Conservation (phyloP, 768 basidiomycete genomes). For the Nidula microcarpa region DNA sequence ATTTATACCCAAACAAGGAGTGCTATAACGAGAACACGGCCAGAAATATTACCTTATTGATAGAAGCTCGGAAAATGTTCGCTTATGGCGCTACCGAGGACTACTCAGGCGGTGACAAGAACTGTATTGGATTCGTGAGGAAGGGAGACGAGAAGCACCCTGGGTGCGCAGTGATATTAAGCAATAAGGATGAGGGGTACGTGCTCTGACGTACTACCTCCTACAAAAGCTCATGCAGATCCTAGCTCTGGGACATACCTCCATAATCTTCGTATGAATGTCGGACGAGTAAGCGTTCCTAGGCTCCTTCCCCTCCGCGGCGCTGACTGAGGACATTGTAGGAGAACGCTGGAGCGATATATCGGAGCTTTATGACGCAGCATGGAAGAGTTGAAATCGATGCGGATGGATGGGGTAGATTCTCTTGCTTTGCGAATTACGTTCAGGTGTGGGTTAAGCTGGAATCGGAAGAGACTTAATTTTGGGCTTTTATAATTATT, state of each 20-base stretch:
- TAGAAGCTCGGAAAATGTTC: conserved; percentile 58
- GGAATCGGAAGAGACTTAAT: conserved; percentile 6
- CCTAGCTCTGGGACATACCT: conserved; percentile 25
- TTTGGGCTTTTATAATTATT: not conserved
- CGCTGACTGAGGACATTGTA: conserved; percentile 9
- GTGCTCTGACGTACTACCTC: conserved; percentile 6
- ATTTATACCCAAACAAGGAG: conserved; percentile 70
- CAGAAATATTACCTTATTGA: conserved; percentile 47
- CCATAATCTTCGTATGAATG: conserved; percentile 61
- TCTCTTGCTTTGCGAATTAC: conserved; percentile 51
- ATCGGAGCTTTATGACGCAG: conserved; percentile 44
- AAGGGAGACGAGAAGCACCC: conserved; percentile 48
- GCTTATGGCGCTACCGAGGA: conserved; percentile 66
- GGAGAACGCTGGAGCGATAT: conserved; percentile 36
- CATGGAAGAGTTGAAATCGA: conserved; percentile 43
- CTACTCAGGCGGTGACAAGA: conserved; percentile 47
- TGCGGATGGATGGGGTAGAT: conserved; percentile 60
- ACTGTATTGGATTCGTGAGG: conserved; percentile 78
- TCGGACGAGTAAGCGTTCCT: conserved; percentile 49
- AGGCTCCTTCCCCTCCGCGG: not conserved
- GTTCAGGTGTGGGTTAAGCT: conserved; percentile 59
- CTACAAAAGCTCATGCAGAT: not conserved
- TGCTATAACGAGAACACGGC: conserved; percentile 57
- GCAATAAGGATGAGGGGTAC: conserved; percentile 49
- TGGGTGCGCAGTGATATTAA: conserved; percentile 72